Base-by-base conservation (phyloP, 768 basidiomycete species). In the Xerocomellus dryophilus region DNA sequence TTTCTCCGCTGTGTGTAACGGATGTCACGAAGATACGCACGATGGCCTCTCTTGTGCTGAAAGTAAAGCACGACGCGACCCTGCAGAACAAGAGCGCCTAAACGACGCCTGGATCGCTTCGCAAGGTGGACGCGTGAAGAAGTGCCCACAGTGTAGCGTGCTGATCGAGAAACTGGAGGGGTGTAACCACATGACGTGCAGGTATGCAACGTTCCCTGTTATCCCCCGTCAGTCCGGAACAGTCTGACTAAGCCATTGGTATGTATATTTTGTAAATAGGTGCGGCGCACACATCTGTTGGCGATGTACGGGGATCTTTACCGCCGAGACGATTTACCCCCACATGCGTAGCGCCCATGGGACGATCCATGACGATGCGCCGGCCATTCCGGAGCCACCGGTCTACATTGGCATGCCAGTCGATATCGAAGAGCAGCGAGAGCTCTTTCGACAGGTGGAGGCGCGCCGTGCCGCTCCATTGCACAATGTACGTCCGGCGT, bases 211-310 rank as follows among this genome's bases (percentile, higher is more conserved):
- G 3, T 47, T 27, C 7, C 23, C 41, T 6, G 2, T 43, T 21
- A 2, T 29, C 29, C 9, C 7, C 12, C 17, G 29, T 2, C n/a
- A 12, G 10, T 17, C 18, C 2, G 12, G 15, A 23, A 20, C 5
- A 0, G 12, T 21, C 8, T 15, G 7, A 31, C 29, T 14, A 0
- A 43, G n/a, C 5, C 14, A 11, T 38, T 1, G 1, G 4, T 10
- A 14, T 34, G 32, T 23, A 25, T 10, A 35, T 17, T 1, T n/a
- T 2, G 21, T 31, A 17, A 9, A 20, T 32, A 84, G 79, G 44
- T 92, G 90, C 65, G 76, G 80, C 44, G 86, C 84, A 1, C 90
- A 92, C 66, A 84, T 86, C 2, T 92, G 90, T 58, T 92, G 90
- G 90, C 66, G 67, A 8, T 85, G 84, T 52, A 65, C 81, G 71